Conservation (phyloP, 306 rosid species). For the Notholithocarpus densiflorus region DNA sequence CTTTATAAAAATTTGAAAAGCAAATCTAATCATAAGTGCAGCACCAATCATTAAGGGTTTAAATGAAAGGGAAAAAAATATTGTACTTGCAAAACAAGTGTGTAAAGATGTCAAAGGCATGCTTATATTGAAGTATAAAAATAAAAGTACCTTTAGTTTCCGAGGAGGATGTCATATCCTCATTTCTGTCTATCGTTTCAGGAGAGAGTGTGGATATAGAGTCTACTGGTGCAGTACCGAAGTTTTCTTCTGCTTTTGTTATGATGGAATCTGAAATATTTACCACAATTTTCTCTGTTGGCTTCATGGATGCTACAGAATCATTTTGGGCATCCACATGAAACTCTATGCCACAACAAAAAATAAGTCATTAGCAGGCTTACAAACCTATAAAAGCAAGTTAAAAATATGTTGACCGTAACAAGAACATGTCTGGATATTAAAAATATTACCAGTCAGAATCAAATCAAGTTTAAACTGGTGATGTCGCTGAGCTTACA, state of each 20-base stretch:
- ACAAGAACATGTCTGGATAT: background rate
- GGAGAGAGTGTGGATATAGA: slow-evolving; percentile 24
- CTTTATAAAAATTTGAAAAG: background rate
- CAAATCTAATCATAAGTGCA: background rate
- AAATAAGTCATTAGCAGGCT: slow-evolving; percentile 14
- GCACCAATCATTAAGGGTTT: background rate
- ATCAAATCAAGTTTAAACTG: background rate
- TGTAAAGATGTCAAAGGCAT: slow-evolving; percentile 2
- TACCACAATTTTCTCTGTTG: slow-evolving; percentile 19
- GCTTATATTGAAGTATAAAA: background rate
- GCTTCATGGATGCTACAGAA: slow-evolving; percentile 25
- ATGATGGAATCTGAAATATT: slow-evolving; percentile 12
- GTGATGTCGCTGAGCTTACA: no score
- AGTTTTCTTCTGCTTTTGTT: slow-evolving; percentile 21
- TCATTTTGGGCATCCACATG: slow-evolving; percentile 17
- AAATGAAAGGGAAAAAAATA: background rate
- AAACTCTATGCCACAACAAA: slow-evolving; percentile 24
- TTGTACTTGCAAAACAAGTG: background rate
- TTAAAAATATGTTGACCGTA: background rate
- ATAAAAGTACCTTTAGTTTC: slow-evolving; percentile 25
- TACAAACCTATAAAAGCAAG: slow-evolving; percentile 1
- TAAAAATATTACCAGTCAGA: background rate
- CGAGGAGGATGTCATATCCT: slow-evolving; percentile 21
- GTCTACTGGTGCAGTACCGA: slow-evolving; percentile 21
- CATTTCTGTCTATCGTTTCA: slow-evolving; percentile 18